Evolutionary conservation across 2,329 filamentous ascomycete genomes (phyloP).

Genomic region (Penicillium glabrum): DNA sequence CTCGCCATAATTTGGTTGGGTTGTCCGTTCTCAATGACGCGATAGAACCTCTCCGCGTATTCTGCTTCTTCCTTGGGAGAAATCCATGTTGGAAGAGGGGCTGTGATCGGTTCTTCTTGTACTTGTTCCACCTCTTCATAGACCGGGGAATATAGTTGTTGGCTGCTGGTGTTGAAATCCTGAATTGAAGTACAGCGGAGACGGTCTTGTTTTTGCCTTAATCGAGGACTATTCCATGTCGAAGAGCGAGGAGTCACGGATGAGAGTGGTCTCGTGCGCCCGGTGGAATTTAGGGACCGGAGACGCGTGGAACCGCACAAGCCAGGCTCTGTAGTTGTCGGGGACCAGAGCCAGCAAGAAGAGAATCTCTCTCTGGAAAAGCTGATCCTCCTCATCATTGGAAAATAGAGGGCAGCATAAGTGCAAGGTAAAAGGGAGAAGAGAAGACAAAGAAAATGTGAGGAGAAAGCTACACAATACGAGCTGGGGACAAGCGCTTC

Average conservation of each 20-base stretch:
- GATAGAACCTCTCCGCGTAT: slow-evolving; percentile 20
- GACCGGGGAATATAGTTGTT: background rate
- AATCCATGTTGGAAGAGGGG: slow-evolving; percentile 2
- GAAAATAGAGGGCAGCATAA: background rate
- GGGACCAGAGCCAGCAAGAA: background rate
- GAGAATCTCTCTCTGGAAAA: background rate
- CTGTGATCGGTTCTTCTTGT: background rate
- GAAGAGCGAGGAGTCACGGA: background rate
- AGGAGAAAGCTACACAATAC: slow-evolving; percentile 5
- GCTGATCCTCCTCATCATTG: background rate
- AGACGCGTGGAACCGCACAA: slow-evolving; percentile 7
- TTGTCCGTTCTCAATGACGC: slow-evolving; percentile 36
- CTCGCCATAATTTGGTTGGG: slow-evolving; percentile 42
- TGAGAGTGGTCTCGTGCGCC: slow-evolving; percentile 2
- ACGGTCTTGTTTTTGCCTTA: background rate
- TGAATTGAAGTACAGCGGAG: background rate
- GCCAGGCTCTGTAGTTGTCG: background rate
- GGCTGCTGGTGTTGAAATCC: background rate
- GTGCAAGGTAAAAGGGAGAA: background rate
- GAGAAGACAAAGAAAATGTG: slow-evolving; percentile 4
- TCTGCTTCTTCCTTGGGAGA: slow-evolving; percentile 13
- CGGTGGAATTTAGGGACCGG: background rate
- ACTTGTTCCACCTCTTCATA: background rate
- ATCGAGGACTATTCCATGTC: background rate
- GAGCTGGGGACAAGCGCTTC: slow-evolving; percentile 5